Evolutionary conservation across 306 rosid species (phyloP).

Genomic region (Astragalus glycyphyllos): DNA sequence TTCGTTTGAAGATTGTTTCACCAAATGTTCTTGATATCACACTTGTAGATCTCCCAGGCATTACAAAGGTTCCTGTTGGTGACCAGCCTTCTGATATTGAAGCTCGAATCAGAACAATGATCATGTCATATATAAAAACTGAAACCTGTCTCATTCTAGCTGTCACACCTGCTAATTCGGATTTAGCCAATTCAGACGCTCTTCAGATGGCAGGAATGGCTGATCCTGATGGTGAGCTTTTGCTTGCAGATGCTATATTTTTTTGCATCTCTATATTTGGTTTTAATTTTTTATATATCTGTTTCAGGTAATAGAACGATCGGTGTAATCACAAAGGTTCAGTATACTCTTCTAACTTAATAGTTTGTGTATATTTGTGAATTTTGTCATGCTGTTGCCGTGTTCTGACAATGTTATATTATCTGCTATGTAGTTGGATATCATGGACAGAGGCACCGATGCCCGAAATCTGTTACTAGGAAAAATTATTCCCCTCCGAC

Average conservation of each 20-base stretch:
- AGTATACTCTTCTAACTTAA: constrained; percentile 31
- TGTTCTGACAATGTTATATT: constrained; percentile 46
- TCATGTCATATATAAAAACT: constrained; percentile 91
- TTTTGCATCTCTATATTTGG: constrained; percentile 15
- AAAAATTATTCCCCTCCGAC: constrained; percentile 95
- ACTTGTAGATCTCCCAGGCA: constrained; percentile 96
- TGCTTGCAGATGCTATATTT: constrained; percentile 37
- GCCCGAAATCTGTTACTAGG: constrained; percentile 94
- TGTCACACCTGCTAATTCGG: constrained; percentile 97
- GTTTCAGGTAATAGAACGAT: constrained; percentile 91
- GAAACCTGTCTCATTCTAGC: constrained; percentile 92
- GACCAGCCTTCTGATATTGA: constrained; percentile 98
- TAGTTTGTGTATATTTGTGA: background rate
- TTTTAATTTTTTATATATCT: constrained; percentile 36
- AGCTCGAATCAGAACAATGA: constrained; percentile 96
- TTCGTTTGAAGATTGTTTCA: constrained; percentile 93
- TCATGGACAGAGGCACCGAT: constrained; percentile 99
- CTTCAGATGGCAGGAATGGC: constrained; percentile 99
- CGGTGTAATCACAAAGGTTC: constrained; percentile 94
- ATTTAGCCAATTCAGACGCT: constrained; percentile 98
- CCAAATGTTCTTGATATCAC: constrained; percentile 98
- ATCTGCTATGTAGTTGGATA: constrained; percentile 71
- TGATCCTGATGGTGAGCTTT: constrained; percentile 90
- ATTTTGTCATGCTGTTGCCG: constrained; percentile 35
- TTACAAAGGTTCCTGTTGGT: constrained; percentile 98